phyloP scores from a whole-genome alignment of 1,284 basidiomycete genomes.

The Microbotryomycetes sp. region DNA sequence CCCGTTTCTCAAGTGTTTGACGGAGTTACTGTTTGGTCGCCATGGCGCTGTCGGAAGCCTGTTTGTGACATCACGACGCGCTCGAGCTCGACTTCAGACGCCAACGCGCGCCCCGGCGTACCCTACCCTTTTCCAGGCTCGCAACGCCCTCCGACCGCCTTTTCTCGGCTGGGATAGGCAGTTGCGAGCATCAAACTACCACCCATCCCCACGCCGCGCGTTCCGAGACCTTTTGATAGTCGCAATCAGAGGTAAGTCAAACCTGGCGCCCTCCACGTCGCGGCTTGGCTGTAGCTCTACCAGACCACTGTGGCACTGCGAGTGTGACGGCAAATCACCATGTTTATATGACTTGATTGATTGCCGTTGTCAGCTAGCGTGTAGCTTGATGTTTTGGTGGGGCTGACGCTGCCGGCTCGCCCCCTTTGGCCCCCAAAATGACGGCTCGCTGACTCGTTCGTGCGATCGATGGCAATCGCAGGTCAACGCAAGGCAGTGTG shows the following conservation, averaged over 20 bases:
- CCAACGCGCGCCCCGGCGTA: too few species aligned
- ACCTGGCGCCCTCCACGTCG: not conserved
- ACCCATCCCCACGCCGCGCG: not conserved
- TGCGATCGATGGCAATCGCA: not conserved
- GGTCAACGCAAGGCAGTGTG: not conserved
- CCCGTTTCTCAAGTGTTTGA: too few species aligned
- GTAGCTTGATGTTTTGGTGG: not conserved
- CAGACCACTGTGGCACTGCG: not conserved
- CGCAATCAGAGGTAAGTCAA: not conserved
- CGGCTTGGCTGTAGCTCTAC: not conserved
- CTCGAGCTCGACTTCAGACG: too few species aligned
- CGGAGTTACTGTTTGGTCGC: too few species aligned
- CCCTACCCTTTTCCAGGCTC: not conserved
- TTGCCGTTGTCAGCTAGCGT: not conserved
- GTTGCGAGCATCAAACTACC: not conserved
- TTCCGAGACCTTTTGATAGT: not conserved
- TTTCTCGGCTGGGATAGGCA: not conserved
- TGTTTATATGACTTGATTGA: not conserved
- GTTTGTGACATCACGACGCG: too few species aligned
- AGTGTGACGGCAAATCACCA: not conserved
- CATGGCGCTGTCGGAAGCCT: too few species aligned
- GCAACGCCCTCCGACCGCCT: not conserved
- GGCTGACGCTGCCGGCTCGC: not conserved
- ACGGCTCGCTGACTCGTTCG: not conserved
- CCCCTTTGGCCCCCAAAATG: not conserved